Evolutionary conservation across 192 early-diverging fungal species (phyloP).

Genomic region (Phycomyces blakesleeanus): DNA sequence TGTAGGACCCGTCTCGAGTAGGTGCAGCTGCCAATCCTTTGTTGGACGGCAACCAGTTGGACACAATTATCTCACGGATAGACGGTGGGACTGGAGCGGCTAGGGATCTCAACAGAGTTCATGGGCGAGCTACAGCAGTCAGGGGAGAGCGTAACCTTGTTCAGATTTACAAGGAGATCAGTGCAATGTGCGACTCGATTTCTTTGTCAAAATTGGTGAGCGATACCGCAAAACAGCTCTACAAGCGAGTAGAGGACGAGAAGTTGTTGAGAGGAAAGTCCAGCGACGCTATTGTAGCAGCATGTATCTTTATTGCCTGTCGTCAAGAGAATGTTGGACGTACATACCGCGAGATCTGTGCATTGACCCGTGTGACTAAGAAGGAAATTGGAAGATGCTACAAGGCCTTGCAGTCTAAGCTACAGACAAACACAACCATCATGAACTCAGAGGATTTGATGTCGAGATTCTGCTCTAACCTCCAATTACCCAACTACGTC

Average conservation of each 20-base stretch:
- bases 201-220: slow-evolving; percentile 67
- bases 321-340: slow-evolving; percentile 76
- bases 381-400: slow-evolving; percentile 90
- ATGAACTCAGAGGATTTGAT: slow-evolving; percentile 74
- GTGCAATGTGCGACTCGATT: slow-evolving; percentile 77
- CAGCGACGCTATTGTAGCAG: slow-evolving; percentile 79
- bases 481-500: slow-evolving; percentile 64
- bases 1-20: slow-evolving; percentile 80
- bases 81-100: slow-evolving; percentile 75
- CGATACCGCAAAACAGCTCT: slow-evolving; percentile 86
- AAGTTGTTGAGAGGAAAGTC: slow-evolving; percentile 79
- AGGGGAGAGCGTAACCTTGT: slow-evolving; percentile 73
- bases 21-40: slow-evolving; percentile 78
- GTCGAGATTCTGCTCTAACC: slow-evolving; percentile 76
- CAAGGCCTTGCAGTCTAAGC: slow-evolving; percentile 58
- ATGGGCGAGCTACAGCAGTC: slow-evolving; percentile 64
- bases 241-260: slow-evolving; percentile 78
- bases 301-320: slow-evolving; percentile 93
- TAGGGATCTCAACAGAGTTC: slow-evolving; percentile 66
- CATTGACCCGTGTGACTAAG: slow-evolving; percentile 84
- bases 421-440: slow-evolving; percentile 54
- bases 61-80: slow-evolving; percentile 75
- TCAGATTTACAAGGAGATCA: slow-evolving; percentile 74
- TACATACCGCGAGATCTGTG: slow-evolving; percentile 93
- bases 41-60: slow-evolving; percentile 74